Base-by-base conservation (phyloP, 2,329 filamentous ascomycete genomes). In the Botrytis galanthina region DNA sequence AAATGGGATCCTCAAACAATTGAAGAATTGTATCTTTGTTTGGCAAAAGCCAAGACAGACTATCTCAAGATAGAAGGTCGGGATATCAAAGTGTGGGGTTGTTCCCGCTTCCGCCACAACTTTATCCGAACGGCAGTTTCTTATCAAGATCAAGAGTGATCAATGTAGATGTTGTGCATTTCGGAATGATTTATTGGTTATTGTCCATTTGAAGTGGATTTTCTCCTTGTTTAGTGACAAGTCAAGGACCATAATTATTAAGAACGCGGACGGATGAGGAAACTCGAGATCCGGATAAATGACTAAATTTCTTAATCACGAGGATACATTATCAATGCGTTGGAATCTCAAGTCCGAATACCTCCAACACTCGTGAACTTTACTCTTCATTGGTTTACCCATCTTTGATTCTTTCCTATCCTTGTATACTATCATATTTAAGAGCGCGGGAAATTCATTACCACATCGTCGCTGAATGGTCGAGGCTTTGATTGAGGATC, bases 11-110 rank as follows among this genome's bases (percentile, higher is more conserved):
- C 16, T 68, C 4, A 26, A 18, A 32, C 18, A 67, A 57, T 32
- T 68, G 35, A 57, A 18, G 20, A 57, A 37, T 32, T 2, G 48
- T 57, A 9, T 26, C 6, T 68, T 57, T 68, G n/a, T n/a, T 57
- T 57, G 46, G 26, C 22, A 20, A 37, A 67, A 8, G 63, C 63
- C 32, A 67, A 51, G 44, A 67, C 5, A 37, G 35, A 42, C 66
- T 57, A 57, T 57, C 66, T 68, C 66, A 32, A 68, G 42, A 14
- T 68, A 68, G 66, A 68, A 57, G 66, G 66, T 68, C 66, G 35
- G 35, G 29, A 42, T 54, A 42, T 32, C 16, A 32, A 32, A 57
- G 26, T 57, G 66, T 68, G 48, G 48, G 48, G 48, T 57, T 29
- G 10, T 68, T n/a, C 48, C 35, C 35, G 61, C 20, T 26, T 32